Percentiles rank a stretch among this genome's conserved stretches.
Conservation (phyloP, 2,329 filamentous ascomycete genomes). For the Intubia oerlemansii region DNA sequence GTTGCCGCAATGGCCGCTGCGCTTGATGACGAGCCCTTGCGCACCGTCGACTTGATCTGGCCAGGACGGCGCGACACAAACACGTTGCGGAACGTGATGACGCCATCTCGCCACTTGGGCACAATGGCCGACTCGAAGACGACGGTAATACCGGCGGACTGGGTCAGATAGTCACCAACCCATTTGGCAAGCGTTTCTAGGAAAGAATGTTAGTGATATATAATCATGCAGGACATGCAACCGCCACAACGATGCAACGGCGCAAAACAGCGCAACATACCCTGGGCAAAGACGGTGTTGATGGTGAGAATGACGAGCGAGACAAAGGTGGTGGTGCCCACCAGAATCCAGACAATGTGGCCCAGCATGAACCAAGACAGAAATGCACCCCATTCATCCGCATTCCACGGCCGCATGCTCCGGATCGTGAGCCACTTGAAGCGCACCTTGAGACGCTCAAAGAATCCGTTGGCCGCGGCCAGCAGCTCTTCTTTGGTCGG, state of each 20-base stretch:
- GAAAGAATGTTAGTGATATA: no score
- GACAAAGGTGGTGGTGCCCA: conserved; percentile 94
- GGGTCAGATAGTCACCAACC: conserved; percentile 88
- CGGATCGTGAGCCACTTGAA: conserved; percentile 98
- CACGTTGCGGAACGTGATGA: conserved; percentile 92
- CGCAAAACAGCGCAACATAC: conserved; percentile 22
- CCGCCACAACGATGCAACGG: no score
- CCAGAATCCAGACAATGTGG: conserved; percentile 85
- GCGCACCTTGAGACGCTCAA: conserved; percentile 69
- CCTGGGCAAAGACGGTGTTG: conserved; percentile 92
- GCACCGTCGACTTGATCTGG: conserved; percentile 61
- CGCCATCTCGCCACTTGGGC: conserved; percentile 82
- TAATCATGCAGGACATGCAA: conserved; percentile 2
- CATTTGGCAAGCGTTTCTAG: conserved; percentile 77
- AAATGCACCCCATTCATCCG: conserved; percentile 90
- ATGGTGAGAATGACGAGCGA: conserved; percentile 77
- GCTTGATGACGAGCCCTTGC: conserved; percentile 70
- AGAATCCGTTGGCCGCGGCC: conserved; percentile 79
- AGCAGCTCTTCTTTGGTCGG: conserved; percentile 88
- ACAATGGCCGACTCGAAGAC: conserved; percentile 97
- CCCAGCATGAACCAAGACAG: conserved; percentile 88
- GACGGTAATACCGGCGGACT: conserved; percentile 79
- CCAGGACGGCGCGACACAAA: conserved; percentile 85
- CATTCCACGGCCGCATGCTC: conserved; percentile 82
- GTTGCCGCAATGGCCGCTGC: conserved; percentile 74